These are phyloP conservation scores for Fusarium sororula DNA, from an alignment of 2,329 filamentous ascomycete genomes.

Conservation along the genomic window DNA sequence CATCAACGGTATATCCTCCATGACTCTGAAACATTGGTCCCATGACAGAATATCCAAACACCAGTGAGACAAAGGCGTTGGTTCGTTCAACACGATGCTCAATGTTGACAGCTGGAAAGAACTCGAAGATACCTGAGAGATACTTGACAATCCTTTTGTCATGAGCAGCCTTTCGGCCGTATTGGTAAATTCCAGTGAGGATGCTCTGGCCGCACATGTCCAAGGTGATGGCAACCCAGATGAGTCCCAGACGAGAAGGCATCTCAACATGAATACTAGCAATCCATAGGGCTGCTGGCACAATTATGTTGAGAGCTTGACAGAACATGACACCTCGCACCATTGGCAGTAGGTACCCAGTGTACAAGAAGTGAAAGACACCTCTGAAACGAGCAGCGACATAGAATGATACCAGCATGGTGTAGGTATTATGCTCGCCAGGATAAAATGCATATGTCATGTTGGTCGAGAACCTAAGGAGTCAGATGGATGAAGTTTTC, in stretches of 20 bases:
- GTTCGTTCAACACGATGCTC: conserved; percentile 73
- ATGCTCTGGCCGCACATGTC: conserved; percentile 61
- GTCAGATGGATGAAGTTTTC: not conserved
- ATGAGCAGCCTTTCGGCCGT: conserved; percentile 29
- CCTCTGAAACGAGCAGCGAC: conserved; percentile 65
- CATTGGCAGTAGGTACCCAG: conserved; percentile 63
- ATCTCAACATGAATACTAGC: conserved; percentile 65
- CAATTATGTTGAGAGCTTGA: conserved; percentile 53
- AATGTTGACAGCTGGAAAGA: conserved; percentile 70
- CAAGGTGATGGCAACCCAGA: conserved; percentile 64
- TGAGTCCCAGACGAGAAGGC: conserved; percentile 62
- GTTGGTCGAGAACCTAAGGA: conserved; percentile 64
- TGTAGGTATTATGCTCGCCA: conserved; percentile 60
- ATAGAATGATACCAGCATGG: conserved; percentile 68
- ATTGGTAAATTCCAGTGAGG: conserved; percentile 53
- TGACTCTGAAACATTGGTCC: conserved; percentile 67
- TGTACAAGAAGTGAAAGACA: conserved; percentile 57
- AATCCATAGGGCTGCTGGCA: conserved; percentile 67
- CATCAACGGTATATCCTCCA: conserved; percentile 55
- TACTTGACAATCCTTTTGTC: conserved; percentile 33
- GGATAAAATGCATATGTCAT: conserved; percentile 65
- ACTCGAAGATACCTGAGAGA: conserved; percentile 59
- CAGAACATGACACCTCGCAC: conserved; percentile 64
- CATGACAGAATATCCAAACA: conserved; percentile 72
- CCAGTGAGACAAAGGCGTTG: conserved; percentile 70